Evolutionary conservation across 345 rosid species (phyloP), one percentile per base, ranked within the genome.

Genomic region (Camelina neglecta): DNA sequence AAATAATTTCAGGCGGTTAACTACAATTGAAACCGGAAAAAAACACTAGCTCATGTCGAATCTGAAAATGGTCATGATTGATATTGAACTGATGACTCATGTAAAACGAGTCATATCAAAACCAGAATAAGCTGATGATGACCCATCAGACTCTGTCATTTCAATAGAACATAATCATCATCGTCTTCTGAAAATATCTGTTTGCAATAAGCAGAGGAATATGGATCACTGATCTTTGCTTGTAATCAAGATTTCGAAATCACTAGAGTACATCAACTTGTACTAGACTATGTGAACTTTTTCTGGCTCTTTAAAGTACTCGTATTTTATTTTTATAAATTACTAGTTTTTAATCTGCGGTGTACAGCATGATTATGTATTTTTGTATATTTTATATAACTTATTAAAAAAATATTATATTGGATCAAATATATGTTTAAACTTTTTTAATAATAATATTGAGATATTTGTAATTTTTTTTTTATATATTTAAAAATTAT

Each of bases 251-350:
- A 65, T 48, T 11, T 33, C 18, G 7, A 51, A 67, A 51, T 65
- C 58, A 31, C 58, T 65, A 31, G 45, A 33, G 20, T 26, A 16
- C 58, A 33, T 65, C 70, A 49, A 67, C 72, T 67, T 20, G 49
- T 67, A 33, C 36, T 33, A 12, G 61, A 50, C 60, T 16, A 24
- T 51, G 9, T 21, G 26, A 12, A 21, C 54, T 68, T 68, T 3
- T 68, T 3, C 38, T 53, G 33, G 16, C 35, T 35, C 49, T 53
- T 15, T 20, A 4, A 38, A 13, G 35, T 7, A 41, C 13, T 15
- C 5, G 21, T 2, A 12, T 53, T 63, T 33, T 18, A 24, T 11
- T 41, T 59, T 18, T 33, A 0, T 6, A 6, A 6, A 3, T 11
- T 7, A 3, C 18, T 18, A 18, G 18, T 18, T 18, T 18, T 18